phyloP scores from a whole-genome alignment of 805 yeast species.

The Myxozyma mucilagina region DNA sequence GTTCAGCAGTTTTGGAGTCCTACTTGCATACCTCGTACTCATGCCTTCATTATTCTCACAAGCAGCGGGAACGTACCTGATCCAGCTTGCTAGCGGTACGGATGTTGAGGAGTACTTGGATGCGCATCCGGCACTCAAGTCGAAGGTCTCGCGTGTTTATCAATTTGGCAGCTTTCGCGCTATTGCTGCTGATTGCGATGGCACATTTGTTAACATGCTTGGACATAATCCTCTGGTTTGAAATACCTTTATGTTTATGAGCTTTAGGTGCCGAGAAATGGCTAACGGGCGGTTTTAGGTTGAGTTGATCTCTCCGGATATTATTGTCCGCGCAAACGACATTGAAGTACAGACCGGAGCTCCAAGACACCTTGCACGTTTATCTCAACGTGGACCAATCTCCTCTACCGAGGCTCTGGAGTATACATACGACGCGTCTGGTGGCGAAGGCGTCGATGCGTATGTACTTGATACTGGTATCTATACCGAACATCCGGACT shows the following conservation, averaged over 20 bases:
- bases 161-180: conserved; percentile 73
- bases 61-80: conserved; percentile 35
- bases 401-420: conserved; percentile 36
- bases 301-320: conserved; percentile 68
- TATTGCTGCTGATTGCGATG: conserved; percentile 61
- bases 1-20: neutral
- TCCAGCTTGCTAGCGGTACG: conserved; percentile 35
- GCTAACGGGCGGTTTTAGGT: conserved; percentile 41
- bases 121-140: conserved; percentile 48
- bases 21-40: neutral
- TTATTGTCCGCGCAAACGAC: conserved; percentile 51
- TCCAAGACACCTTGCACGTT: conserved; percentile 51
- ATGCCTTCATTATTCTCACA: conserved; percentile 11
- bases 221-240: conserved; percentile 52
- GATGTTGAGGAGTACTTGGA: conserved; percentile 34
- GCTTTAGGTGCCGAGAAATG: neutral
- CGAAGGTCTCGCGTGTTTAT: conserved; percentile 52
- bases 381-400: conserved; percentile 37
- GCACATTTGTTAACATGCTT: conserved; percentile 50
- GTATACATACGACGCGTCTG: conserved; percentile 41
- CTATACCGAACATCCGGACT: conserved; percentile 47
- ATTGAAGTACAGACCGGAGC: conserved; percentile 51
- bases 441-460: conserved; percentile 60
- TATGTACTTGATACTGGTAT: conserved; percentile 86
- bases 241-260: neutral